These are phyloP conservation scores for Protomyces inundatus DNA, from an alignment of 1,139 yeast genomes.

Conservation along the genomic window DNA sequence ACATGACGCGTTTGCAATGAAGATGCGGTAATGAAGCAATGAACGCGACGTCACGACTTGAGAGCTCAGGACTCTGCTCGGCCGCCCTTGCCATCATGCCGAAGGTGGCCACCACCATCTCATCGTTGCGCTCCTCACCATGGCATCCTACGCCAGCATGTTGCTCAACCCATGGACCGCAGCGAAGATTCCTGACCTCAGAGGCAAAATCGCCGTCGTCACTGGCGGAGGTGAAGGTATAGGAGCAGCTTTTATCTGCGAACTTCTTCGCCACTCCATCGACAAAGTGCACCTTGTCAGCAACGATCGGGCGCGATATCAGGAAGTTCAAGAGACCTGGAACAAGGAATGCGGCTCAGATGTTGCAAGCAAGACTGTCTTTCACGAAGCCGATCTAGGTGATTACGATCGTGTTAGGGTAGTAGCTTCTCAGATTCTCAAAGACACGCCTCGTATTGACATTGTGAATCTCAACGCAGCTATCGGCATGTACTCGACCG, in stretches of 20 bases:
- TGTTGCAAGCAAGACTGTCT: slow-evolving; percentile 3
- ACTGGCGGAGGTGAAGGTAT: slow-evolving; percentile 33
- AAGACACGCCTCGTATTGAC: slow-evolving; percentile 16
- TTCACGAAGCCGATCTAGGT: slow-evolving; percentile 11
- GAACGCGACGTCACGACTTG: too few species aligned
- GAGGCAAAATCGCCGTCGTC: slow-evolving; percentile 39
- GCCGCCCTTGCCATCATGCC: too few species aligned
- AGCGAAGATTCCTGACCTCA: slow-evolving; percentile 45
- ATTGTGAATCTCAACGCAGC: slow-evolving; percentile 16
- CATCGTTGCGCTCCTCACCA: neutral
- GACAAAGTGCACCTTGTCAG: slow-evolving; percentile 17
- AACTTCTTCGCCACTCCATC: slow-evolving; percentile 24
- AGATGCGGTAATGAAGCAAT: too few species aligned
- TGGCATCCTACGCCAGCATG: neutral
- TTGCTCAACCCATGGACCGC: slow-evolving; percentile 23
- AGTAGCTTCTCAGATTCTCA: slow-evolving; percentile 4
- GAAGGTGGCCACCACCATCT: too few species aligned
- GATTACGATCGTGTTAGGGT: slow-evolving; percentile 1
- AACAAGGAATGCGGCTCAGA: slow-evolving; percentile 20
- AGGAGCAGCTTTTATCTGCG: slow-evolving; percentile 32
- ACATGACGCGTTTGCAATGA: too few species aligned
- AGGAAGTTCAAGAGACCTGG: slow-evolving; percentile 10
- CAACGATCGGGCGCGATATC: slow-evolving; percentile 18
- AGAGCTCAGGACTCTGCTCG: too few species aligned
- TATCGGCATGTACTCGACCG: slow-evolving; percentile 22